Conservation (phyloP, 2,329 filamentous ascomycete species). For the Colletotrichum navitas region DNA sequence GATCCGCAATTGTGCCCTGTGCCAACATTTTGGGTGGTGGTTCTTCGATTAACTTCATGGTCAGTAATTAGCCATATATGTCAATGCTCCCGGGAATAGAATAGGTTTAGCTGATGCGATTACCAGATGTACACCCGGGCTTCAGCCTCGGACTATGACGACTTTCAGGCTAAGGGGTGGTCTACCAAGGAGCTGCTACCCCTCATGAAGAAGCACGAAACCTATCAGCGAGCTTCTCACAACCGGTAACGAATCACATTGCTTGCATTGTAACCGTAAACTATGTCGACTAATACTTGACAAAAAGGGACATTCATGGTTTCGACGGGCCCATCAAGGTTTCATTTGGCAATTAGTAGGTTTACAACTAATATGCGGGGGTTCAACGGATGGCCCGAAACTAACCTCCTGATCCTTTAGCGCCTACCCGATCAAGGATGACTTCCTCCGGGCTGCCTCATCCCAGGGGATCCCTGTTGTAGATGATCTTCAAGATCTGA, state of each 20-base stretch:
- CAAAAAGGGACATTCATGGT: constrained; percentile 73
- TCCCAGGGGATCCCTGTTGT: constrained; percentile 80
- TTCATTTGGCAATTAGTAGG: constrained; percentile 79
- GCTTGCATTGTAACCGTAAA: not conserved
- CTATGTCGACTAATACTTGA: constrained; percentile 2
- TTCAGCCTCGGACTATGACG: constrained; percentile 80
- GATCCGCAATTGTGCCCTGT: constrained; percentile 79
- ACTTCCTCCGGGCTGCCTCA: constrained; percentile 80
- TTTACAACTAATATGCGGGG: not conserved
- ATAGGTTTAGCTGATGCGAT: constrained; percentile 36
- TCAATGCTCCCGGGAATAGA: not conserved
- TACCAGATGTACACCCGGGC: constrained; percentile 78
- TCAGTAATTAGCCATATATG: constrained; percentile 47
- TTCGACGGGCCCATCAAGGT: constrained; percentile 87
- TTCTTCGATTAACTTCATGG: constrained; percentile 84
- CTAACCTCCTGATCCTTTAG: constrained; percentile 46
- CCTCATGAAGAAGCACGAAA: constrained; percentile 85
- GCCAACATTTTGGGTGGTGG: constrained; percentile 80
- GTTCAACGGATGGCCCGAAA: not conserved
- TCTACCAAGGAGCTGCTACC: constrained; percentile 80
- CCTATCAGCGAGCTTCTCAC: constrained; percentile 75
- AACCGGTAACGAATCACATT: constrained; percentile 59
- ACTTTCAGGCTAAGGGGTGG: constrained; percentile 86
- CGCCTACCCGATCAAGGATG: constrained; percentile 85
- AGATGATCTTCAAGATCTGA: constrained; percentile 81